A percentile compares a stretch with the other conserved stretches of the same genome.
These are phyloP conservation scores for Pyrus pyrifolia DNA, from an alignment of 306 rosid species.

Conservation along the genomic window DNA sequence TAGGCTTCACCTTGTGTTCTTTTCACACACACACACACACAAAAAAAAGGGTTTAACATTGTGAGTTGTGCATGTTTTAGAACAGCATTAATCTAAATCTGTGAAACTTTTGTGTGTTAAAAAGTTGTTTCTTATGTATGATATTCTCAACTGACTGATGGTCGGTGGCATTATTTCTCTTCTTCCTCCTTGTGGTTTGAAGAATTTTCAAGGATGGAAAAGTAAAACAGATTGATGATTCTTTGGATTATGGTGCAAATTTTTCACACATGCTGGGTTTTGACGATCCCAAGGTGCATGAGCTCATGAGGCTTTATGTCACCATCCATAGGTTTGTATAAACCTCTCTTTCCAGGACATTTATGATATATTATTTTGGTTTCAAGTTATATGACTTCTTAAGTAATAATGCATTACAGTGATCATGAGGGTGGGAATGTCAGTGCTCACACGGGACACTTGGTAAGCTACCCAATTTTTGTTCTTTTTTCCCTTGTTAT, in stretches of 20 bases:
- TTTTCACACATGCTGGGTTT: slow-evolving; percentile 90
- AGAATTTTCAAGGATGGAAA: slow-evolving; percentile 87
- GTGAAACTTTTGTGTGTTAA: background rate
- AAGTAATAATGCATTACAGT: slow-evolving; percentile 44
- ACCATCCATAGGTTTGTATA: slow-evolving; percentile 84
- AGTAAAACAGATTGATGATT: slow-evolving; percentile 57
- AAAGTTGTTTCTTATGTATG: background rate
- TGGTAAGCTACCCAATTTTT: slow-evolving; percentile 45
- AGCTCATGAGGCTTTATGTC: slow-evolving; percentile 93
- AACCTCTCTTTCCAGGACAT: background rate
- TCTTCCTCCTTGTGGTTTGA: slow-evolving; percentile 2
- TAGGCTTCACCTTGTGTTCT: background rate
- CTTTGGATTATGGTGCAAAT: slow-evolving; percentile 96
- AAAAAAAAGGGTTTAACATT: background rate
- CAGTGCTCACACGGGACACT: slow-evolving; percentile 94
- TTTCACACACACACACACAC: too few relatives aligned
- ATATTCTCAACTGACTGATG: background rate
- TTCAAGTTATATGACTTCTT: slow-evolving; percentile 5
- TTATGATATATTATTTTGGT: background rate
- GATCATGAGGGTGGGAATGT: slow-evolving; percentile 99
- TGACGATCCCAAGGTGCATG: slow-evolving; percentile 77
- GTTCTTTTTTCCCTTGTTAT: background rate
- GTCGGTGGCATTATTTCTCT: background rate
- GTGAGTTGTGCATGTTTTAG: background rate
- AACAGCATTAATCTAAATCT: background rate